Evolutionary conservation across 2,329 filamentous ascomycete genomes (phyloP), one percentile per base, ranked within the genome.

Genomic region (Lasiodiplodia hormozganensis): DNA sequence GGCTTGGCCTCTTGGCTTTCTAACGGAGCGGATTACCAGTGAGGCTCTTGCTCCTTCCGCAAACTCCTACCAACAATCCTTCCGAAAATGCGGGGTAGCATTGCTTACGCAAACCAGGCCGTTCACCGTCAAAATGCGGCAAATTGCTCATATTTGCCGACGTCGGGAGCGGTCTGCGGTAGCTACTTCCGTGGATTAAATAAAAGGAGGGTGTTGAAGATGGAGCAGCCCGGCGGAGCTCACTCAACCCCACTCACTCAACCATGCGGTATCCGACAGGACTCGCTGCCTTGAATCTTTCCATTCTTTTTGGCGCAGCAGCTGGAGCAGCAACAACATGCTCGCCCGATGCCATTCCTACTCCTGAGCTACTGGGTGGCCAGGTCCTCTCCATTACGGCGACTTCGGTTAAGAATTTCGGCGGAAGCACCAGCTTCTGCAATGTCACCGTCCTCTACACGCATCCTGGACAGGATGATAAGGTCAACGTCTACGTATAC

Each of bases 401-500:
- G 7, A 72, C 62, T 3, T 21, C 60, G 14, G 43, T 52, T 18
- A 16, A n/a, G 2, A 23, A 64, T 25, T 52, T 25, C 21, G n/a
- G n/a, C 21, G 60, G n/a, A 6, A 64, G 23, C 25, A 10, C 36
- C 43, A 52, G 60, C 36, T 78, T 77, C 64, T 81, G 80, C 74
- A 77, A 80, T 36, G 67, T 81, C 58, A 81, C 75, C 4, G 69
- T 81, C 49, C 78, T 75, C 1, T 79, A 79, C 68, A 80, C 79
- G 4, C 80, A 82, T 67, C 74, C 76, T 4, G 78, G 77, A 1
- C 71, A 73, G 51, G 70, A 76, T 65, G 80, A 82, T 60, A 73
- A 21, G 1, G 73, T 82, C 65, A 72, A 77, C 28, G 73, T 77
- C 5, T 71, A 73, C 34, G 68, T 76, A 18, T 78, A 74, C 74